A percentile compares a stretch with the other conserved stretches of the same genome.
Conservation (phyloP, 2,329 filamentous ascomycete genomes). For the Pseudogymnoascus sp. region DNA sequence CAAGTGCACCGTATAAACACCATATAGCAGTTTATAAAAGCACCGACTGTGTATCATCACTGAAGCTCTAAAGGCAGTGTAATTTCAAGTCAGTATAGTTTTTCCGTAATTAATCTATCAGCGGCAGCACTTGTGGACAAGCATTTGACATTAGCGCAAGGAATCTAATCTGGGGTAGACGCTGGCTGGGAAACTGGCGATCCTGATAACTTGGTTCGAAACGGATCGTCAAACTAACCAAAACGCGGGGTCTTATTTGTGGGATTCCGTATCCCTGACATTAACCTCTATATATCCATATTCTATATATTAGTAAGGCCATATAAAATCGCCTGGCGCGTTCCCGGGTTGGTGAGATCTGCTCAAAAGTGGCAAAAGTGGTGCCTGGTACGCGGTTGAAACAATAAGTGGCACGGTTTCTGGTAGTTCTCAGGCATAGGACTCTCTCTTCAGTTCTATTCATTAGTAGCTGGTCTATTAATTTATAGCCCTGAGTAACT, state of each 20-base stretch:
- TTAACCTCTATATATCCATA: not conserved
- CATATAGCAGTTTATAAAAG: not conserved
- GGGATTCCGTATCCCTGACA: slow-evolving; percentile 1
- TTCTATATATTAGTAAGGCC: not conserved
- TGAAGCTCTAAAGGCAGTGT: not conserved
- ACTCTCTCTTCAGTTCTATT: too few relatives aligned
- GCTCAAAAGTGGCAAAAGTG: not conserved
- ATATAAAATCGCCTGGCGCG: not conserved
- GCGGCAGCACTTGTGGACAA: not conserved
- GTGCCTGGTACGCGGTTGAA: too few relatives aligned
- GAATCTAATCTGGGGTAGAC: not conserved
- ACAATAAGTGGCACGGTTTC: too few relatives aligned
- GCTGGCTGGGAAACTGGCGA: not conserved
- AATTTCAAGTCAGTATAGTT: not conserved
- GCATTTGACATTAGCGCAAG: not conserved
- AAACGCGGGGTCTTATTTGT: slow-evolving; percentile 2
- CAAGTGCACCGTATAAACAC: not conserved
- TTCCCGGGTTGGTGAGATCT: not conserved
- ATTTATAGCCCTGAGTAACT: too few relatives aligned
- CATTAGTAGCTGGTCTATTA: too few relatives aligned
- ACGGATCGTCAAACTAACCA: not conserved
- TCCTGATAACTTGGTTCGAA: not conserved
- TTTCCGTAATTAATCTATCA: slow-evolving; percentile 6
- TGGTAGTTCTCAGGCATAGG: too few relatives aligned
- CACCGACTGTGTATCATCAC: not conserved